Conservation (phyloP, 352 stramenopile genomes). For the Phytophthora vignae region DNA sequence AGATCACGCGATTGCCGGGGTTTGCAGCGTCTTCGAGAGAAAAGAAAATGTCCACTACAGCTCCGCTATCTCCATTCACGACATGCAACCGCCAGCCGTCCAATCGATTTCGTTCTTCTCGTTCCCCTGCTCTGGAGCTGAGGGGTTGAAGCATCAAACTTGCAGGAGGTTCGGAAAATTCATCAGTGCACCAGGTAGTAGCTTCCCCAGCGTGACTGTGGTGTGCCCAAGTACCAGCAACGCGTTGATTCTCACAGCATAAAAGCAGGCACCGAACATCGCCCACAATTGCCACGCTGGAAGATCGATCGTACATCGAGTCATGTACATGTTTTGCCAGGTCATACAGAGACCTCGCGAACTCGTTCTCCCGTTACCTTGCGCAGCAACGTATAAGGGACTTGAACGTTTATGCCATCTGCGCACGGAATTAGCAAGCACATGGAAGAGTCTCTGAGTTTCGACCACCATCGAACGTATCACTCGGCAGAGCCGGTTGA, state of each 20-base stretch:
- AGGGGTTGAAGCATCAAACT: slow-evolving; percentile 13
- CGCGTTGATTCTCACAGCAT: slow-evolving; percentile 47
- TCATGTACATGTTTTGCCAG: slow-evolving; percentile 2
- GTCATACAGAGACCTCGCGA: slow-evolving; percentile 7
- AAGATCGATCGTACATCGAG: background rate
- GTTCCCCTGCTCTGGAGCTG: background rate
- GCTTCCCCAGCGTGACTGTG: slow-evolving; percentile 27
- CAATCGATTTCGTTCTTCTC: slow-evolving; percentile 5
- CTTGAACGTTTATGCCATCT: background rate
- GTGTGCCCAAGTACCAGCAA: slow-evolving; percentile 36
- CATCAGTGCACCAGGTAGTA: slow-evolving; percentile 27
- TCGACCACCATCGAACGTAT: slow-evolving; percentile 2
- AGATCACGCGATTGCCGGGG: slow-evolving; percentile 9
- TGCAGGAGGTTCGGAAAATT: background rate
- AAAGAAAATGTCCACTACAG: slow-evolving; percentile 46
- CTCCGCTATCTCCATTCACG: slow-evolving; percentile 33
- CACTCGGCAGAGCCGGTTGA: background rate
- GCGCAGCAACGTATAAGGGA: background rate
- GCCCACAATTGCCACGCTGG: slow-evolving; percentile 20
- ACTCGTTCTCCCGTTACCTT: slow-evolving; percentile 3
- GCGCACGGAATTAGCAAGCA: background rate
- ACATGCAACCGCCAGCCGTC: slow-evolving; percentile 30
- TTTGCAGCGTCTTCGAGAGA: slow-evolving; percentile 32
- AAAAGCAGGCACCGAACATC: slow-evolving; percentile 48
- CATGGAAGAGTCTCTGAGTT: slow-evolving; percentile 1